A percentile compares a stretch with the other conserved stretches of the same genome.
These are phyloP conservation scores for Psidium guajava DNA, from an alignment of 345 rosid genomes.

Conservation along the genomic window DNA sequence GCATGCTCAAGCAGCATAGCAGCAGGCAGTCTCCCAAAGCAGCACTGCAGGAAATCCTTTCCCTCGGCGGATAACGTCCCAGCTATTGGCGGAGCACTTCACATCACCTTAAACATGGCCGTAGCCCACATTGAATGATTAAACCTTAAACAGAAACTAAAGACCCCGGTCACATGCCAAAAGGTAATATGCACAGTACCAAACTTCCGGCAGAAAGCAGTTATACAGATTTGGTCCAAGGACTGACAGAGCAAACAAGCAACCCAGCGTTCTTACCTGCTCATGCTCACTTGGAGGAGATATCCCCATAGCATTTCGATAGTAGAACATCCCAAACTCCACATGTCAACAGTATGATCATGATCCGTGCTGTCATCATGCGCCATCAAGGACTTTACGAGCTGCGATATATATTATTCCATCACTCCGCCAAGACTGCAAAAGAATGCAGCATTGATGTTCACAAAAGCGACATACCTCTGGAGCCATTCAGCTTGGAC, in stretches of 20 bases:
- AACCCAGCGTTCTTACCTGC: slow-evolving; percentile 44
- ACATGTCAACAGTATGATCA: rapidly evolving
- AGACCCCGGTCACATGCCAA: neutral
- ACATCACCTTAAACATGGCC: slow-evolving; percentile 84
- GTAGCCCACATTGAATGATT: slow-evolving; percentile 46
- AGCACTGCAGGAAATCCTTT: slow-evolving; percentile 66
- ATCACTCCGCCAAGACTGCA: slow-evolving; percentile 45
- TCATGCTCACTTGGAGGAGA: slow-evolving; percentile 94
- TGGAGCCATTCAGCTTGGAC: neutral
- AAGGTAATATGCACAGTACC: neutral
- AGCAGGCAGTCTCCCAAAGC: slow-evolving; percentile 86
- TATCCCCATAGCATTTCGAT: slow-evolving; percentile 79
- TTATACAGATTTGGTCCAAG: neutral
- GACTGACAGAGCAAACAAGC: neutral
- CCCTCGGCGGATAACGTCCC: slow-evolving; percentile 64
- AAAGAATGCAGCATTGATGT: too few relatives aligned
- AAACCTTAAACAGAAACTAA: neutral
- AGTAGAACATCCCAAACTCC: slow-evolving; percentile 11
- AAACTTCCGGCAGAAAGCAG: neutral
- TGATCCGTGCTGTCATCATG: neutral
- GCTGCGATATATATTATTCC: slow-evolving; percentile 52
- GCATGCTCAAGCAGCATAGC: slow-evolving; percentile 55
- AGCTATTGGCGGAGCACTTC: slow-evolving; percentile 65
- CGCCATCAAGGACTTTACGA: neutral
- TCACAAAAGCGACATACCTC: too few relatives aligned